Percentiles rank a stretch among this genome's conserved stretches.
Conservation (phyloP, 768 basidiomycete genomes). For the Polyporus arcularius region DNA sequence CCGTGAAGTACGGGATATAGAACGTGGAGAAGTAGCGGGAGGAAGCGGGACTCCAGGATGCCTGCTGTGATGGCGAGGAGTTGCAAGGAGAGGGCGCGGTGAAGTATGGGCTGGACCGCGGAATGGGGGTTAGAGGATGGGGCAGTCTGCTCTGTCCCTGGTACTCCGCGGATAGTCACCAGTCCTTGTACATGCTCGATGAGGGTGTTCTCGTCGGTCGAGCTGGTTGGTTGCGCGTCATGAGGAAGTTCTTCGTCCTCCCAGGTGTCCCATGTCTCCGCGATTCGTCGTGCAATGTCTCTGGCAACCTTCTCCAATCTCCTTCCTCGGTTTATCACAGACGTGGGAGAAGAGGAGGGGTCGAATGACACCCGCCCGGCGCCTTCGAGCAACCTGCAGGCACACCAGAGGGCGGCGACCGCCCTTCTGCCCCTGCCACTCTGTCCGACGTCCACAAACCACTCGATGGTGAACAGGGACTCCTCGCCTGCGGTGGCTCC, state of each 20-base stretch:
- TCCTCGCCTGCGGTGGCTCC: constrained; percentile 70
- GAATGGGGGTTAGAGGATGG: constrained; percentile 24
- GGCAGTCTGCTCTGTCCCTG: neutral
- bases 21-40: constrained; percentile 69
- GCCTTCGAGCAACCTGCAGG: constrained; percentile 75
- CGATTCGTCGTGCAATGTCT: constrained; percentile 59
- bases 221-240: constrained; percentile 23
- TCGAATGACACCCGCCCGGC: constrained; percentile 51
- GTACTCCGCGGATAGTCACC: constrained; percentile 52
- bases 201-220: constrained; percentile 39
- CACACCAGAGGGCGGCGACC: constrained; percentile 84
- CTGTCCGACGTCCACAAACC: constrained; percentile 65
- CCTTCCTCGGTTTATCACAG: constrained; percentile 36
- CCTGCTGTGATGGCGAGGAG: constrained; percentile 69
- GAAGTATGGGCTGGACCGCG: constrained; percentile 62
- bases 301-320: constrained; percentile 66
- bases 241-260: constrained; percentile 31
- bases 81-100: constrained; percentile 70
- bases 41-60: constrained; percentile 74
- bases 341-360: constrained; percentile 14
- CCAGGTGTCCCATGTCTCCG: constrained; percentile 69
- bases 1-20: constrained; percentile 89
- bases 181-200: constrained; percentile 72
- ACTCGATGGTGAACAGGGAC: constrained; percentile 78
- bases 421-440: constrained; percentile 46